Evolutionary conservation across 305 asterid species (phyloP), one percentile per base, ranked within the genome.

Genomic region (Withania somnifera): DNA sequence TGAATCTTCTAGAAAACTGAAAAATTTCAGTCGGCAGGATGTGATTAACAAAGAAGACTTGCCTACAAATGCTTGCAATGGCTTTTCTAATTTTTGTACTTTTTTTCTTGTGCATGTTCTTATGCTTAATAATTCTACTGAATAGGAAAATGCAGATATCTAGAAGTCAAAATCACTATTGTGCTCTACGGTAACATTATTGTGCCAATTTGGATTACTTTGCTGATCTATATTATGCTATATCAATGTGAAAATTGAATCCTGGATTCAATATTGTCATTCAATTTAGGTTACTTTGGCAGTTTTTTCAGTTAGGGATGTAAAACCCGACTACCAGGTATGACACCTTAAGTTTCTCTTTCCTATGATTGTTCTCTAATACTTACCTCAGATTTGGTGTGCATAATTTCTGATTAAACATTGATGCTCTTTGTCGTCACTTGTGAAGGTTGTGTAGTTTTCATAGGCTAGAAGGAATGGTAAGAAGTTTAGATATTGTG

Each of bases 1-100:
- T 86, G 97, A 91, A 77, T 88, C 89, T 79, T 88, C 96, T 78
- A 86, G 91, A 81, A 85, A 58, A 67, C 78, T 79, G 90, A 81
- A 53, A 83, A 84, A 36, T 50, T 84, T 64, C 76, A 71, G 11
- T 1, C 38, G 10, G 5, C 84, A 6, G 84, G 79, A 19, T 76
- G 86, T 64, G 82, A 80, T 80, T 85, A 91, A n/a, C 38, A 32
- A 84, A 28, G 82, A 84, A 63, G 87, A 84, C 69, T 32, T 67
- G 69, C 53, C 82, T 42, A 11, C 64, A 79, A 67, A 82, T 45
- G 86, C 83, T 83, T 79, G 87, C 81, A 82, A 86, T 80, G 88
- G 81, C 53, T 82, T 69, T 71, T 68, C 91, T 13, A 94, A 14
- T 40, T 30, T 34, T 82, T 19, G n/a, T n/a, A n/a, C 8, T 20